phyloP scores from a whole-genome alignment of 345 rosid species.

The Noccaea caerulescens region DNA sequence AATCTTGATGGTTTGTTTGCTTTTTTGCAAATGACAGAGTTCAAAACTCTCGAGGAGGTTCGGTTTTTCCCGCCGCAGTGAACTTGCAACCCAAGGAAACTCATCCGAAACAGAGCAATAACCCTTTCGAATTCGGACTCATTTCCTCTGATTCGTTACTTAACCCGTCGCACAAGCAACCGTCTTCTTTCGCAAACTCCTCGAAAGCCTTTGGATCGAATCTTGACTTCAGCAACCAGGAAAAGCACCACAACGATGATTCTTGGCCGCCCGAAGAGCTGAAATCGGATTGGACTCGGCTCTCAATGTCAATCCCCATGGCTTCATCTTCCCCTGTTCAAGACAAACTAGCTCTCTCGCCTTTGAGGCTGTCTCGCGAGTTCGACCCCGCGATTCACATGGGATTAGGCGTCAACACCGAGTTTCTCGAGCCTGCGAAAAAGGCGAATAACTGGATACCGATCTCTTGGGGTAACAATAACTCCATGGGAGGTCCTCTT shows the following conservation, averaged over 20 bases:
- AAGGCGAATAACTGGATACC: conserved; percentile 52
- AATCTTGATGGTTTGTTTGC: conserved; percentile 20
- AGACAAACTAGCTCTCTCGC: conserved; percentile 55
- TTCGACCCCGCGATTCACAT: conserved; percentile 48
- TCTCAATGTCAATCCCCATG: conserved; percentile 67
- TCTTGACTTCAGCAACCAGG: conserved; percentile 51
- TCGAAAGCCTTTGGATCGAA: conserved; percentile 57
- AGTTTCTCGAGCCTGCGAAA: conserved; percentile 41
- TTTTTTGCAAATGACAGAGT: conserved; percentile 40
- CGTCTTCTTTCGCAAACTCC: conserved; percentile 39
- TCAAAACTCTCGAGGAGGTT: conserved; percentile 44
- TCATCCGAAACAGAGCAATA: conserved; percentile 48
- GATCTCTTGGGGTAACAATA: conserved; percentile 51
- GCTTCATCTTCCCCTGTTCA: conserved; percentile 51
- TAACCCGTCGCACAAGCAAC: conserved; percentile 48
- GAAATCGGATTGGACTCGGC: conserved; percentile 54
- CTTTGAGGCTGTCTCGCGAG: conserved; percentile 60
- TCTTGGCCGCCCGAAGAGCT: conserved; percentile 68
- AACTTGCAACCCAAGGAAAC: conserved; percentile 49
- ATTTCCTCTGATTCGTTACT: conserved; percentile 56
- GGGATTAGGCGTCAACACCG: conserved; percentile 49
- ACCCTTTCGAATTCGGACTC: conserved; percentile 53
- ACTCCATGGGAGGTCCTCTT: conserved; percentile 67
- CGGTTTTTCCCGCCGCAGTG: conserved; percentile 44
- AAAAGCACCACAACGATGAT: conserved; percentile 45